phyloP scores from a whole-genome alignment of 306 rosid species.

The Glycyrrhiza uralensis region DNA sequence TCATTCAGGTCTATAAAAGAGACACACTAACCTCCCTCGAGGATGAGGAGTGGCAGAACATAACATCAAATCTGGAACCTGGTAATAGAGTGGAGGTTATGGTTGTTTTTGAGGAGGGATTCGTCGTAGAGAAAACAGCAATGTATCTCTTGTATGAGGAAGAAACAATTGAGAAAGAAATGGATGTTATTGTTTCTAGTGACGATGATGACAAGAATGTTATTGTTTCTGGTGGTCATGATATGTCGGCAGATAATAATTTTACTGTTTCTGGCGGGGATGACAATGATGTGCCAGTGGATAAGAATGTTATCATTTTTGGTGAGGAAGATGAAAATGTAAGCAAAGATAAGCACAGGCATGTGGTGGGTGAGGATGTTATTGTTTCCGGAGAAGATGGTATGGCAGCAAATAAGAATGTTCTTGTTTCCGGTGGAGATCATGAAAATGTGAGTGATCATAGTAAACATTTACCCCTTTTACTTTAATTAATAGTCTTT shows the following conservation, averaged over 20 bases:
- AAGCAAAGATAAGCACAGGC: not conserved
- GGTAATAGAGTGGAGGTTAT: not conserved
- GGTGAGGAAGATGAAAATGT: not conserved
- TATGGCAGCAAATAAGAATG: too few species aligned
- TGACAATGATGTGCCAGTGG: not conserved
- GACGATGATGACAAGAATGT: not conserved
- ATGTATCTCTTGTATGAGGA: not conserved
- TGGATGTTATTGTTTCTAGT: not conserved
- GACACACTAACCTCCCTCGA: not conserved
- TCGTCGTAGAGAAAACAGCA: not conserved
- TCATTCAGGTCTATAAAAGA: not conserved
- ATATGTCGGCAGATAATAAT: not conserved
- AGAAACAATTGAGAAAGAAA: not conserved
- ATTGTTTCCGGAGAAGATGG: not conserved
- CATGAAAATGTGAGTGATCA: too few species aligned
- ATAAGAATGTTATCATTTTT: not conserved
- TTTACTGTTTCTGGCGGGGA: not conserved
- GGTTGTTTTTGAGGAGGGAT: not conserved
- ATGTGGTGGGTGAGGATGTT: not conserved
- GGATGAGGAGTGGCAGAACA: slow-evolving; percentile 4
- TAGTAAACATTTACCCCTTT: too few species aligned
- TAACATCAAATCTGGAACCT: not conserved
- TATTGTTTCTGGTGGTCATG: not conserved
- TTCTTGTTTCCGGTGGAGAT: too few species aligned
- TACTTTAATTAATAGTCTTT: too few species aligned